A percentile compares a stretch with the other conserved stretches of the same genome.
Conservation (phyloP, 768 basidiomycete genomes). For the Lentinula raphanica region DNA sequence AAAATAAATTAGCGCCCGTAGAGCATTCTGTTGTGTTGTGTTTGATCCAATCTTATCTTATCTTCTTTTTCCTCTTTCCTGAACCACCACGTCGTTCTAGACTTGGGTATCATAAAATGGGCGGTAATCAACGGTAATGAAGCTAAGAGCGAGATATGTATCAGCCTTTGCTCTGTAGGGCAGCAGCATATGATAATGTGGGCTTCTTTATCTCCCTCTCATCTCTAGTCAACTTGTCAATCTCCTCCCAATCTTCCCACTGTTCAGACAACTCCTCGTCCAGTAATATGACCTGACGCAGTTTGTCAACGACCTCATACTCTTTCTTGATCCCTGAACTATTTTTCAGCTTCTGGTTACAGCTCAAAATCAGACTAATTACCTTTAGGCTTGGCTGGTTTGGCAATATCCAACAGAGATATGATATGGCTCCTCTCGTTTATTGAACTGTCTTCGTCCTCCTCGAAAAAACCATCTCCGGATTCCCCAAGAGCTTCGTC, state of each 20-base stretch:
- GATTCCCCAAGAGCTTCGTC: too few species aligned
- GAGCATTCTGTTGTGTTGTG: not conserved
- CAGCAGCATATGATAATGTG: not conserved
- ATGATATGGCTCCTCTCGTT: not conserved
- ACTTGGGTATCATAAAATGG: too few species aligned
- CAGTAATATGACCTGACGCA: not conserved
- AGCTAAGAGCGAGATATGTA: too few species aligned
- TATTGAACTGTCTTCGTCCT: not conserved
- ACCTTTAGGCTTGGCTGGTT: slow-evolving; percentile 3
- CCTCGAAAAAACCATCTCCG: not conserved
- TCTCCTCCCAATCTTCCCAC: slow-evolving; percentile 3
- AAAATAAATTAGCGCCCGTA: not conserved
- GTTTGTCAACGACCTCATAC: not conserved
- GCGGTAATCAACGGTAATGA: too few species aligned
- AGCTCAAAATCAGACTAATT: too few species aligned
- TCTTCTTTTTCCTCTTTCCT: not conserved
- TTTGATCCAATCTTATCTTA: not conserved
- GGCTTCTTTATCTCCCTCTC: not conserved
- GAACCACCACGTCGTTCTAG: too few species aligned
- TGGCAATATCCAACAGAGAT: not conserved
- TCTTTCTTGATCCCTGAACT: not conserved
- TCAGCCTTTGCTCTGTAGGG: not conserved
- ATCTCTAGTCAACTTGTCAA: not conserved
- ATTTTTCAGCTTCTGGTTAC: too few species aligned
- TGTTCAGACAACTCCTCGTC: not conserved